A percentile compares a stretch with the other conserved stretches of the same genome.
These are phyloP conservation scores for Chara braunii DNA, from an alignment of 139 green algal genomes.

Conservation along the genomic window DNA sequence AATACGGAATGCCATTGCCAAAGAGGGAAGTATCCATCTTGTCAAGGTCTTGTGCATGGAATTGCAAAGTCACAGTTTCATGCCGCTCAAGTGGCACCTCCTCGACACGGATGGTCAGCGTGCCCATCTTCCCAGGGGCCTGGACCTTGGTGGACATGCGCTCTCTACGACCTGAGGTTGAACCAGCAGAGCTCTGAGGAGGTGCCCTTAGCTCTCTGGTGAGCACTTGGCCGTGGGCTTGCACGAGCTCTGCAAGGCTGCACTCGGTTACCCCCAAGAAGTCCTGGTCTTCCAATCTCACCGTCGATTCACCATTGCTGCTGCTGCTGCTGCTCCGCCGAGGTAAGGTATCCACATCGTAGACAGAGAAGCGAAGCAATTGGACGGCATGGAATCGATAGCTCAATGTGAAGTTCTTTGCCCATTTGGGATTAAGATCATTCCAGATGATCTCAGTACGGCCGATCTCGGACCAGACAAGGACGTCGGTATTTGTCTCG, in stretches of 20 bases:
- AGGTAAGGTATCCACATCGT: too few species aligned
- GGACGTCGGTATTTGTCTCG: too few species aligned
- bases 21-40: not conserved
- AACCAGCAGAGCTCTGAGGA: too few species aligned
- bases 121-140: too few species aligned
- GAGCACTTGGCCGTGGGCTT: not conserved
- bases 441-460: not conserved
- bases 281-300: not conserved
- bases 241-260: not conserved
- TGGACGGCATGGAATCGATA: not conserved
- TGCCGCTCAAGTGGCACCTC: not conserved
- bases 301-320: not conserved
- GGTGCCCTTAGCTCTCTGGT: not conserved
- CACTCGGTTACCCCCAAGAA: not conserved
- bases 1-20: not conserved
- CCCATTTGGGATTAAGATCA: not conserved
- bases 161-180: not conserved
- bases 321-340: too few species aligned
- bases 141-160: too few species aligned
- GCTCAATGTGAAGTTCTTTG: not conserved
- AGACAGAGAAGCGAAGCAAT: not conserved
- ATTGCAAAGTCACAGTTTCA: not conserved
- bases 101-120: not conserved
- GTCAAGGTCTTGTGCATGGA: not conserved
- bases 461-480: not conserved